Conservation (phyloP, 192 early-diverging fungal genomes). For the Coemansia sp. region DNA sequence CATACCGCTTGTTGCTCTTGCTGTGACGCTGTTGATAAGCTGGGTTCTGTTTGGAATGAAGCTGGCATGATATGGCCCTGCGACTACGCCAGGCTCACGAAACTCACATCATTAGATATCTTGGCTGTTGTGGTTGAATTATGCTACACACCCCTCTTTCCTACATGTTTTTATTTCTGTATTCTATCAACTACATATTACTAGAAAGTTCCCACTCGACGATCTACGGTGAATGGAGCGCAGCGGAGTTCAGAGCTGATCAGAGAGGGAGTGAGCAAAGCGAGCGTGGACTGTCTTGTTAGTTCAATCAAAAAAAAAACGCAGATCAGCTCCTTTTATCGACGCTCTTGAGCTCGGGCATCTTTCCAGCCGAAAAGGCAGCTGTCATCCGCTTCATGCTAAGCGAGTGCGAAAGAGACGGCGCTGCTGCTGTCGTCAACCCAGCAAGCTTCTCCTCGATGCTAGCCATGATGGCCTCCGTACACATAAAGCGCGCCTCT, state of each 20-base stretch:
- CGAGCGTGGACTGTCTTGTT: no score
- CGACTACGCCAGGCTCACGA: not conserved
- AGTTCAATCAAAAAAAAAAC: no score
- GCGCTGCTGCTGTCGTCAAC: slow-evolving; percentile 6
- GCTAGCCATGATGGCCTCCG: slow-evolving; percentile 37
- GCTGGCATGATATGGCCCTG: slow-evolving; percentile 18
- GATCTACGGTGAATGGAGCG: no score
- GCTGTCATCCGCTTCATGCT: slow-evolving; percentile 18
- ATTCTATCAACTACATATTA: not conserved
- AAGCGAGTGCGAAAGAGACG: slow-evolving; percentile 11
- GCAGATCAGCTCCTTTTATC: no score
- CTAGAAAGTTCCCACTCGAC: no score
- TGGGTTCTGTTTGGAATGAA: slow-evolving; percentile 53
- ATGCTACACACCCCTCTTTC: no score
- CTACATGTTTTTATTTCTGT: slow-evolving; percentile 3
- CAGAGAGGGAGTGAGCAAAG: no score
- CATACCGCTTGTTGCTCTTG: slow-evolving; percentile 34
- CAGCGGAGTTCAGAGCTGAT: no score
- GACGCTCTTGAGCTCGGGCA: slow-evolving; percentile 10
- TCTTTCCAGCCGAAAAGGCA: slow-evolving; percentile 13
- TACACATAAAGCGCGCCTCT: slow-evolving; percentile 36
- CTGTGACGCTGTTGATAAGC: slow-evolving; percentile 33
- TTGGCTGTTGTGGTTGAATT: no score
- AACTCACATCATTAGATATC: no score
- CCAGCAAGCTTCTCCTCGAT: slow-evolving; percentile 36